Evolutionary conservation across 1,284 basidiomycete genomes (phyloP), one percentile per base, ranked within the genome.

Genomic region (Testicularia cyperi): DNA sequence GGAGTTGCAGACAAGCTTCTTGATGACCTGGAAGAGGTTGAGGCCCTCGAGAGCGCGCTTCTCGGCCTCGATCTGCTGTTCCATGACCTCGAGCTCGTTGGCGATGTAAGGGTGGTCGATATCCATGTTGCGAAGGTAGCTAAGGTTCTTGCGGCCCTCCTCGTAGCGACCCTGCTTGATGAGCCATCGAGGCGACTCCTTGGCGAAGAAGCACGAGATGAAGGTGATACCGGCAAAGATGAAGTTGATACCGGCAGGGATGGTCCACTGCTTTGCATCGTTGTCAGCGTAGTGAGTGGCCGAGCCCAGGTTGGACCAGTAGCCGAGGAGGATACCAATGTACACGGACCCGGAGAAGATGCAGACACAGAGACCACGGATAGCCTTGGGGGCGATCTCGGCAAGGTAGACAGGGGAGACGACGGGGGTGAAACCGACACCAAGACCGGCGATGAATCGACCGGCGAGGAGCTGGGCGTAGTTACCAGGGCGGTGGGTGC

Each of bases 121-220:
- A 13, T 46, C 51, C 4, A 55, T 25, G 32, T 68, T 55, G n/a
- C 65, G 55, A 6, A 65, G 45, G 42, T 60, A 65, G 42, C 36
- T 38, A 6, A 68, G 51, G 21, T 29, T 27, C 30, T 57, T 54
- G 31, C 57, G 45, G 6, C 63, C 65, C 22, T 65, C 45, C 24
- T 68, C 65, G 22, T 45, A 46, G 2, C 48, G 44, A 6, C 49
- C 48, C 22, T 52, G 30, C 47, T 68, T 65, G 46, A 62, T 51
- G 14, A 68, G 55, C 57, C 62, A 65, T 22, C 65, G 63, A 4
- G 65, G 65, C 25, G 62, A 65, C 43, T 68, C 65, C 18, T 41
- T 37, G 38, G 64, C 54, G 28, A 68, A 63, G 35, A 57, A 19
- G 24, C 45, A 54, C 14, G 38, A 45, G 15, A 65, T 27, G 34